phyloP scores from a whole-genome alignment of 129 eudicot species.

The Chrysanthemum makinoi region DNA sequence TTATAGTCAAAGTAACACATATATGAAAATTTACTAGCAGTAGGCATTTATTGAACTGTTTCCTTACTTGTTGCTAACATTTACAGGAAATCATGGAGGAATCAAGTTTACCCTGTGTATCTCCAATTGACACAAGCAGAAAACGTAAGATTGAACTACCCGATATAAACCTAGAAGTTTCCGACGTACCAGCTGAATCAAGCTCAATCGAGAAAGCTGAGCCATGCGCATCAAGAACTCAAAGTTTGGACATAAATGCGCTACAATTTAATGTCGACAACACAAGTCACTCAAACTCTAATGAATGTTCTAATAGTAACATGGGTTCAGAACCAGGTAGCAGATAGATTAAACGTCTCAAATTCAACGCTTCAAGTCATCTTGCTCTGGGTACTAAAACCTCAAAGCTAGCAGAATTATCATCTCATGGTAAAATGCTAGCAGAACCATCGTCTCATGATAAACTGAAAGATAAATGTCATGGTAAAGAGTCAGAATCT shows the following conservation, averaged over 20 bases:
- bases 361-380: conserved; percentile 37
- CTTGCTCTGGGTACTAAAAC: conserved; percentile 34
- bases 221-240: conserved; percentile 69
- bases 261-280: conserved; percentile 38
- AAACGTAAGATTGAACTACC: conserved; percentile 44
- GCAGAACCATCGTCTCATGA: conserved; percentile 41
- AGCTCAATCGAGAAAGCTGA: conserved; percentile 41
- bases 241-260: conserved; percentile 70
- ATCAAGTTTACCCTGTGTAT: conserved; percentile 21
- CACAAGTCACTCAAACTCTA: conserved; percentile 32
- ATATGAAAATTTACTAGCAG: no score
- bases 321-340: conserved; percentile 39
- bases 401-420: conserved; percentile 39
- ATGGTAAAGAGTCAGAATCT: conserved; percentile 29
- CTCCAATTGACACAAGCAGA: conserved; percentile 25
- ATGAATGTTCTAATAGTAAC: conserved; percentile 18
- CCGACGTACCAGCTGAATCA: conserved; percentile 51
- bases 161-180: conserved; percentile 52
- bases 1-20: no score
- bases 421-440: conserved; percentile 37
- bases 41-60: not conserved
- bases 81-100: conserved; percentile 38
- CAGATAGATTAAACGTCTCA: conserved; percentile 90
- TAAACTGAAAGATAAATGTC: conserved; percentile 26
- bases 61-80: conserved; percentile 4